A percentile compares a stretch with the other conserved stretches of the same genome.
Evolutionary conservation across 2,329 filamentous ascomycete genomes (phyloP).

Genomic region (Botrytis squamosa): DNA sequence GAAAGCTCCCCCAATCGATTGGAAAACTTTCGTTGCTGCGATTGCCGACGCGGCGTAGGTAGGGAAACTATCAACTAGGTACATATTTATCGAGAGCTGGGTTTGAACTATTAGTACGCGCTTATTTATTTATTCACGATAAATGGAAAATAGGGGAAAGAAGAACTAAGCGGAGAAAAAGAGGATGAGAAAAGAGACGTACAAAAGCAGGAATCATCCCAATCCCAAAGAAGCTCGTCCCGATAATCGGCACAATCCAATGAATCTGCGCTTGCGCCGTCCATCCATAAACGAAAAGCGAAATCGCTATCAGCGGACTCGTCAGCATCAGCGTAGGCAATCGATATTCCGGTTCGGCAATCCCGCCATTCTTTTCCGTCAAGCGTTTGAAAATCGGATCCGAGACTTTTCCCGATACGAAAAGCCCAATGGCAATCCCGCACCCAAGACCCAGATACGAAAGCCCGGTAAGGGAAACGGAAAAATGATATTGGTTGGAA

Average conservation of each 20-base stretch:
- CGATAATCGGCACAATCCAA: constrained; percentile 44
- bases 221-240: constrained; percentile 3
- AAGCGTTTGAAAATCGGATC: constrained; percentile 43
- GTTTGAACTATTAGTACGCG: background rate
- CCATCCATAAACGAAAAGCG: constrained; percentile 50
- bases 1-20: background rate
- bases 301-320: constrained; percentile 43
- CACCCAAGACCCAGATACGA: constrained; percentile 41
- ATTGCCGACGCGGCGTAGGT: background rate
- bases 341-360: constrained; percentile 42
- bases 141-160: background rate
- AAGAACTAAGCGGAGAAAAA: background rate
- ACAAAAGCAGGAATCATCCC: constrained; percentile 17
- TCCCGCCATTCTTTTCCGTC: constrained; percentile 45
- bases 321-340: constrained; percentile 43
- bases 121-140: fast-evolving
- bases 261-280: constrained; percentile 40
- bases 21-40: constrained; percentile 5
- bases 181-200: background rate
- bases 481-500: constrained; percentile 36
- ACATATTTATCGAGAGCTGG: constrained; percentile 13
- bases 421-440: constrained; percentile 35
- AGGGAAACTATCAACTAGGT: constrained; percentile 12
- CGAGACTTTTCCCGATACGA: constrained; percentile 29
- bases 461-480: constrained; percentile 38